These are phyloP conservation scores for Pseudozyma sp. DNA, from an alignment of 1,284 basidiomycete genomes.

Conservation along the genomic window DNA sequence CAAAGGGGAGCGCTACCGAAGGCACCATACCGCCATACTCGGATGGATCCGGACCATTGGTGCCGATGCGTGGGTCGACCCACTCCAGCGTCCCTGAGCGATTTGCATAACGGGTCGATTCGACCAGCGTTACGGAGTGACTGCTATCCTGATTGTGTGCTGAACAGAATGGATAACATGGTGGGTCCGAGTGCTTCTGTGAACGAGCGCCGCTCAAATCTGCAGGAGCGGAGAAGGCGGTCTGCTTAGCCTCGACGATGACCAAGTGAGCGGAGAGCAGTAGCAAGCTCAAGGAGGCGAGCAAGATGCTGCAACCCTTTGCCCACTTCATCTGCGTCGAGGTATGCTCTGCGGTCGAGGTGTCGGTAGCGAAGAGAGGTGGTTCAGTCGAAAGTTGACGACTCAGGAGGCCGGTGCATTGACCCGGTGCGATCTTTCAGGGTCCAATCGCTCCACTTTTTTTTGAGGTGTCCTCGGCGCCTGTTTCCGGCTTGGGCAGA, in stretches of 20 bases:
- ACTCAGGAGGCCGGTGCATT: no score
- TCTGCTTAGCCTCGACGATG: slow-evolving; percentile 5
- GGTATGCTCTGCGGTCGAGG: background rate
- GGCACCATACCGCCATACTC: slow-evolving; percentile 55
- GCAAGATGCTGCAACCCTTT: no score
- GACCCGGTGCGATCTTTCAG: slow-evolving; percentile 3
- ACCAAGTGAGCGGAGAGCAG: background rate
- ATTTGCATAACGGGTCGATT: slow-evolving; percentile 17
- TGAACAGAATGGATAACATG: slow-evolving; percentile 40
- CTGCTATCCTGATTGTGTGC: background rate
- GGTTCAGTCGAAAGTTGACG: background rate
- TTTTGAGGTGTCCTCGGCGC: background rate
- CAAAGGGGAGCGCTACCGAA: slow-evolving; percentile 39
- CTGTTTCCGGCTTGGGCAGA: background rate
- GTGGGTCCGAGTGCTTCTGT: background rate
- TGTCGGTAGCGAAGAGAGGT: background rate
- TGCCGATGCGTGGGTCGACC: slow-evolving; percentile 54
- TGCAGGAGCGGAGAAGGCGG: slow-evolving; percentile 11
- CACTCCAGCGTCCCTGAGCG: slow-evolving; percentile 27
- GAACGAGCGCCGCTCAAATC: background rate
- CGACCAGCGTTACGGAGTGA: slow-evolving; percentile 5
- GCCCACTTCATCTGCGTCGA: background rate
- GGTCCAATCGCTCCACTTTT: background rate
- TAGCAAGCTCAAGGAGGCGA: background rate
- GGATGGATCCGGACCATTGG: slow-evolving; percentile 49